Percentiles rank a stretch among this genome's conserved stretches.
Conservation (phyloP, 208 protist species). For the Crithidia acanthocephali region DNA sequence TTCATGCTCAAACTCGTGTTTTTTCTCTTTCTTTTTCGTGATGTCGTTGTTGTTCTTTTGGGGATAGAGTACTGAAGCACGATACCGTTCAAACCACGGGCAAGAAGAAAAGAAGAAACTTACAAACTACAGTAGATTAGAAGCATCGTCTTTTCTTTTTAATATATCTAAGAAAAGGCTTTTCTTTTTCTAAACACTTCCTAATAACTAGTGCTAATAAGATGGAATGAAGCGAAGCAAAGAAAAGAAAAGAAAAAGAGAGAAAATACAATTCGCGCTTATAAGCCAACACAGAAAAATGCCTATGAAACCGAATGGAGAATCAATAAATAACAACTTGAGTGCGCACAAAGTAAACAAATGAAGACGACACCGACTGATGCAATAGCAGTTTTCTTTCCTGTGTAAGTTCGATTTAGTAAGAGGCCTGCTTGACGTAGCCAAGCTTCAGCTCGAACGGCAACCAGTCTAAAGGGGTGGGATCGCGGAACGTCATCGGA, state of each 20-base stretch:
- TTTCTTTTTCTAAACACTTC: conserved; percentile 20
- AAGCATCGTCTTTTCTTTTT: conserved; percentile 16
- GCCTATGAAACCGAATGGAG: conserved; percentile 8
- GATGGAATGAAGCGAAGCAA: conserved; percentile 8
- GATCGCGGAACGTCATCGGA: conserved; percentile 79
- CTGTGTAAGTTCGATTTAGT: conserved; percentile 35
- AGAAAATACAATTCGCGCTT: conserved; percentile 5
- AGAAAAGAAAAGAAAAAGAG: conserved; percentile 1
- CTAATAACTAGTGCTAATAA: conserved; percentile 27
- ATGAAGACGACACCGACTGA: background rate
- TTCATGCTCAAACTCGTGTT: too few relatives aligned
- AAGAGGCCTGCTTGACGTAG: conserved; percentile 89
- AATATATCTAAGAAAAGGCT: conserved; percentile 13
- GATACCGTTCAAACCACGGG: conserved; percentile 4
- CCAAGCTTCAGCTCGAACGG: conserved; percentile 91
- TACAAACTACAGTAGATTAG: conserved; percentile 28
- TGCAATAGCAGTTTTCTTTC: conserved; percentile 15
- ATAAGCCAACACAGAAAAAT: conserved; percentile 6
- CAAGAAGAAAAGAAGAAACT: conserved; percentile 13
- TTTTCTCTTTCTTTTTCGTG: conserved; percentile 16
- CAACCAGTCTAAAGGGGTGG: conserved; percentile 90
- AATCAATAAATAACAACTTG: conserved; percentile 15
- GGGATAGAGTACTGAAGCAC: conserved; percentile 25
- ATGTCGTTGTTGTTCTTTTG: too few relatives aligned
- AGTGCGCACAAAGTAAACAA: background rate